These are phyloP conservation scores for Tetragonia tetragonoides DNA, from an alignment of 148 eudicot genomes.

Conservation along the genomic window DNA sequence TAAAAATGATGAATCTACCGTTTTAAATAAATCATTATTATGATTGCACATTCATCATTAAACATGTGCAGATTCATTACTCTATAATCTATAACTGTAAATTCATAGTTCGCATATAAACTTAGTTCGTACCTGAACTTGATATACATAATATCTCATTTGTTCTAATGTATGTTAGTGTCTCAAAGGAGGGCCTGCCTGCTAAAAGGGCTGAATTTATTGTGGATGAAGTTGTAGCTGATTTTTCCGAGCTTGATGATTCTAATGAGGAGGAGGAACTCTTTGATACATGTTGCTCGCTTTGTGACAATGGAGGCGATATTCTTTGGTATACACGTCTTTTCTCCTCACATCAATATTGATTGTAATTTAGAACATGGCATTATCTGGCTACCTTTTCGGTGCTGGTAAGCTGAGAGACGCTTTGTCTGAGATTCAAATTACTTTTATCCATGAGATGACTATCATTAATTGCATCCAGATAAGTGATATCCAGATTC, in stretches of 20 bases:
- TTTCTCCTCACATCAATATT: not conserved
- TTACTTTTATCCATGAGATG: not conserved
- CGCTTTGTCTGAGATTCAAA: not conserved
- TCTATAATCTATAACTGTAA: too few species aligned
- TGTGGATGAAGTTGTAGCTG: slow-evolving; percentile 22
- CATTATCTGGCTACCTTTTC: not conserved
- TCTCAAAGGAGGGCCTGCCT: slow-evolving; percentile 13
- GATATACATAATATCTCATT: too few species aligned
- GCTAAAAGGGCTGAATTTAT: slow-evolving; percentile 20
- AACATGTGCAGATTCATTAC: too few species aligned
- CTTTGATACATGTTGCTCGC: slow-evolving; percentile 69
- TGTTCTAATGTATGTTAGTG: too few species aligned
- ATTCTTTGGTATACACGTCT: slow-evolving; percentile 51
- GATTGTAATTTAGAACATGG: not conserved
- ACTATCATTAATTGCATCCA: not conserved
- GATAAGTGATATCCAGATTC: not conserved
- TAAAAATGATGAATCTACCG: too few species aligned
- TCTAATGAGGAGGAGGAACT: slow-evolving; percentile 32
- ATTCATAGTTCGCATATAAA: too few species aligned
- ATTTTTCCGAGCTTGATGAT: slow-evolving; percentile 29
- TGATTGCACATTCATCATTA: too few species aligned
- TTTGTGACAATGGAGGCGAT: slow-evolving; percentile 86
- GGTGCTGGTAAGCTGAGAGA: not conserved
- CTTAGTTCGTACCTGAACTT: too few species aligned
- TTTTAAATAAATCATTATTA: too few species aligned